A percentile compares a stretch with the other conserved stretches of the same genome.
phyloP scores from a whole-genome alignment of 2,329 filamentous ascomycete genomes.

The Fusarium sp. region DNA sequence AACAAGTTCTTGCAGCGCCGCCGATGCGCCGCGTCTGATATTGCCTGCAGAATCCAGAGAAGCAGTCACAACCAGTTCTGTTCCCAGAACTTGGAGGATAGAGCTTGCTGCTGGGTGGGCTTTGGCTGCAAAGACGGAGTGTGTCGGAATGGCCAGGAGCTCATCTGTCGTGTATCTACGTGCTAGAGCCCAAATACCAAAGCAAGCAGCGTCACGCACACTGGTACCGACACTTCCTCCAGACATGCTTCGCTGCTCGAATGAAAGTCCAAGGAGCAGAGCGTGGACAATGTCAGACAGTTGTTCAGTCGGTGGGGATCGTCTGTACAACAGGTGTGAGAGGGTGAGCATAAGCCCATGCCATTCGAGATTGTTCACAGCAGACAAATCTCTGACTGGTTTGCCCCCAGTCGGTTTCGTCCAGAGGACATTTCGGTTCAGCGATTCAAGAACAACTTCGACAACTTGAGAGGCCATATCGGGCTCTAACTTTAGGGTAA shows the following conservation, averaged over 20 bases:
- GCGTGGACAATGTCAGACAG: conserved; percentile 81
- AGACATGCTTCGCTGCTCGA: conserved; percentile 88
- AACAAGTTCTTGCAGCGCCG: conserved; percentile 92
- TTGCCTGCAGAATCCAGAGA: conserved; percentile 93
- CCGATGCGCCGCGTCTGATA: conserved; percentile 90
- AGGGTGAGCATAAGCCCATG: conserved; percentile 92
- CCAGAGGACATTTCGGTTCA: conserved; percentile 69
- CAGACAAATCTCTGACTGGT: conserved; percentile 71
- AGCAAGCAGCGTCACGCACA: conserved; percentile 94
- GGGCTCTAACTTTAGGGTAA: conserved; percentile 81
- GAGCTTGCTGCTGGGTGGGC: conserved; percentile 55
- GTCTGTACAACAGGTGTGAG: conserved; percentile 86
- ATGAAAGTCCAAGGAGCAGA: conserved; percentile 82
- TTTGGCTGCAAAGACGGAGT: conserved; percentile 59
- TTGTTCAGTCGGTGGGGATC: conserved; percentile 78
- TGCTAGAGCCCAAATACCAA: conserved; percentile 93
- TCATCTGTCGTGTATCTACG: conserved; percentile 87
- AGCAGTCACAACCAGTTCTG: conserved; percentile 83
- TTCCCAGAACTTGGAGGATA: conserved; percentile 82
- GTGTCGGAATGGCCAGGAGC: conserved; percentile 71
- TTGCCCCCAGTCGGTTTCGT: conserved; percentile 56
- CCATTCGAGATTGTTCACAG: conserved; percentile 87
- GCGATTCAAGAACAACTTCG: conserved; percentile 83
- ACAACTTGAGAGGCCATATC: conserved; percentile 90
- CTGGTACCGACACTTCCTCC: conserved; percentile 90